These are phyloP conservation scores for Leptographium lundbergii DNA, from an alignment of 2,329 filamentous ascomycete genomes.

Conservation along the genomic window DNA sequence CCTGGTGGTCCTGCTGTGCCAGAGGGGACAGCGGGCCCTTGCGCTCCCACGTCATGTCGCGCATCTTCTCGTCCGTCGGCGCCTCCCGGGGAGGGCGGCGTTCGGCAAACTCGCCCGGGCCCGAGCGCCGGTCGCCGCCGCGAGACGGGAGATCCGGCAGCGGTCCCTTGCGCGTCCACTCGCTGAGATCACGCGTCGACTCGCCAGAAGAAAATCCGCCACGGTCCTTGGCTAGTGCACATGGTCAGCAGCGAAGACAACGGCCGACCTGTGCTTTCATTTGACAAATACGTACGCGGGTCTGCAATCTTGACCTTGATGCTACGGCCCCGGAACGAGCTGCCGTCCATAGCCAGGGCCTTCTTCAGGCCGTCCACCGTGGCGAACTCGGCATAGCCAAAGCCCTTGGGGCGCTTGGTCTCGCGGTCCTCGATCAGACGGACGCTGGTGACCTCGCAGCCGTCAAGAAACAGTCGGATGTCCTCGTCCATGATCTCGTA, in stretches of 20 bases:
- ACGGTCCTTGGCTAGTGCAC: slow-evolving; percentile 64
- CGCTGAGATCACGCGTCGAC: slow-evolving; percentile 61
- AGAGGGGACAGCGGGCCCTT: slow-evolving; percentile 77
- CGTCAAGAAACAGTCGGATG: slow-evolving; percentile 74
- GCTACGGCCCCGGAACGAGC: slow-evolving; percentile 73
- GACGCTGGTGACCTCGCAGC: slow-evolving; percentile 77
- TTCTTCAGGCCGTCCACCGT: slow-evolving; percentile 82
- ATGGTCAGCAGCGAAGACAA: neutral
- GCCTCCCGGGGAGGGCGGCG: slow-evolving; percentile 58
- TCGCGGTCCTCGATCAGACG: slow-evolving; percentile 95
- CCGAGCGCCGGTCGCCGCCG: slow-evolving; percentile 30
- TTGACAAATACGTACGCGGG: slow-evolving; percentile 61
- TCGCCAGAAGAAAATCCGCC: slow-evolving; percentile 45
- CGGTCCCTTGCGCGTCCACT: slow-evolving; percentile 90
- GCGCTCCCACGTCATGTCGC: slow-evolving; percentile 86
- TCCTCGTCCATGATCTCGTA: slow-evolving; percentile 83
- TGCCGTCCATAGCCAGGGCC: slow-evolving; percentile 71
- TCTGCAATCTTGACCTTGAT: slow-evolving; percentile 94
- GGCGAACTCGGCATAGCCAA: slow-evolving; percentile 92
- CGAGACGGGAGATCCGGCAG: slow-evolving; percentile 25
- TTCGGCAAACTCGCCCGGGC: slow-evolving; percentile 43
- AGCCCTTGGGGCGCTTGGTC: slow-evolving; percentile 89
- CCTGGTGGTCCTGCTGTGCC: slow-evolving; percentile 35
- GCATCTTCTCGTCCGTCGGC: slow-evolving; percentile 58
- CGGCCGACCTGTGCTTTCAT: neutral